phyloP scores from a whole-genome alignment of 345 rosid species.

The Combretum micranthum region DNA sequence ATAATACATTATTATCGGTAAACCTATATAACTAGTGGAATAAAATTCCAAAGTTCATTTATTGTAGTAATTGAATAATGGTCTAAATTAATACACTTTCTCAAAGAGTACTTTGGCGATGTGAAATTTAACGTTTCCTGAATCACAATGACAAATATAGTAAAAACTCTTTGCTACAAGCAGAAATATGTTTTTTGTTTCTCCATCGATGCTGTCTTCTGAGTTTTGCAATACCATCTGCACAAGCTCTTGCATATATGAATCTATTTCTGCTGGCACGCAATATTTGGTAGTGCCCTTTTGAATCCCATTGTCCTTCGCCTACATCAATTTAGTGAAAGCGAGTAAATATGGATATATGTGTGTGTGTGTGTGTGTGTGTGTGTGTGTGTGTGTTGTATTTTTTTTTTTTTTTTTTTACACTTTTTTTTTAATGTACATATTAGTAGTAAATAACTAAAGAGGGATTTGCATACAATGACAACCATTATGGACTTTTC shows the following conservation, averaged over 20 bases:
- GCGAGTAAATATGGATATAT: too few species aligned
- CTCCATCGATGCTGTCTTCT: constrained; percentile 12
- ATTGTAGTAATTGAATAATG: too few species aligned
- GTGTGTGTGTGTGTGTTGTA: too few species aligned
- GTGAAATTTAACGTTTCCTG: constrained; percentile 36
- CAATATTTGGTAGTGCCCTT: constrained; percentile 11
- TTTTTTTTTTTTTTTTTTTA: too few species aligned
- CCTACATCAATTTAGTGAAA: constrained; percentile 13
- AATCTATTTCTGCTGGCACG: constrained; percentile 34
- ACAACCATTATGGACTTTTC: too few species aligned
- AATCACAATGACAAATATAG: constrained; percentile 44
- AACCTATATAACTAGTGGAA: too few species aligned
- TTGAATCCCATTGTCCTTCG: background rate
- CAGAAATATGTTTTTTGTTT: constrained; percentile 45
- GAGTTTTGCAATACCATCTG: constrained; percentile 31
- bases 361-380: too few species aligned
- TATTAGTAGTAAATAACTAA: too few species aligned
- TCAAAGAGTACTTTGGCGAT: constrained; percentile 62
- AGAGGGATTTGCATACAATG: too few species aligned
- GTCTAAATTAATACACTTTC: constrained; percentile 22
- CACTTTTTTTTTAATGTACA: too few species aligned
- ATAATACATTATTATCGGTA: too few species aligned
- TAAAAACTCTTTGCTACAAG: constrained; percentile 49
- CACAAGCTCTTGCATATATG: constrained; percentile 55
- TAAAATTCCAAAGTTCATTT: too few species aligned